Base-by-base conservation (phyloP, 148 eudicot genomes). In the Euryodendron excelsum region DNA sequence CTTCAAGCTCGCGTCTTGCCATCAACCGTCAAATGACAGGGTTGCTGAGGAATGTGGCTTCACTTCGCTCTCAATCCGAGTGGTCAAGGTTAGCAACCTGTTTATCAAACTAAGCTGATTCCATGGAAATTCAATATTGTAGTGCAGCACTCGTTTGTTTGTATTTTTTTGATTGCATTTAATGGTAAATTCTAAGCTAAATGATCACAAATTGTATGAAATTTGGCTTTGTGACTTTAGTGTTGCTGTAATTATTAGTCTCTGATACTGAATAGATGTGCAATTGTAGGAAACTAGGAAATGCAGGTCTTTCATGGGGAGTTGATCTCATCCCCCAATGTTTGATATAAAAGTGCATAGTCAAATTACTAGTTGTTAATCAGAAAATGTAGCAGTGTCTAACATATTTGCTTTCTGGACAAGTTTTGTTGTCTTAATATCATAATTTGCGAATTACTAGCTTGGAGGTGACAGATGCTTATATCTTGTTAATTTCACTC, bases 41-140 rank as follows among this genome's bases (percentile, higher is more conserved):
- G 92, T 96, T 74, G 98, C 98, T 36, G 76, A 77, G 70, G 99
- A 96, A 72, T 96, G 99, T 78, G 99, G 99, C 7, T 96, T 96
- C 73, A 91, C 94, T 80, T 90, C 92, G 53, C 86, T 96, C 13
- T 93, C 97, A 9, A 87, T 96, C 55, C 89, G 99, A 25, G 85
- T 96, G 53, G 98, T 96, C 64, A 90, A 93, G 93, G 93, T 90
- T 73, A 17, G 1, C 25, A 10, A 25, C 14, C 12, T 50, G 14
- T 48, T 53, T 0, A 23, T 76, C 0, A 2, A 27, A 10, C 63
- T 52, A 33, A 15, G 20, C 1, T 39, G 6, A 62, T 28, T 74
- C 9, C 0, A 0, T 30, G 14, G 28, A 13, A 59, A 53, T 56
- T 60, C 8, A 34, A 9, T 52, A 31, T 44, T 20, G 37, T 65